Percentiles rank a stretch among this genome's conserved stretches.
Evolutionary conservation across 2,329 filamentous ascomycete genomes (phyloP).

Genomic region (Pleochaeta shiraiana): DNA sequence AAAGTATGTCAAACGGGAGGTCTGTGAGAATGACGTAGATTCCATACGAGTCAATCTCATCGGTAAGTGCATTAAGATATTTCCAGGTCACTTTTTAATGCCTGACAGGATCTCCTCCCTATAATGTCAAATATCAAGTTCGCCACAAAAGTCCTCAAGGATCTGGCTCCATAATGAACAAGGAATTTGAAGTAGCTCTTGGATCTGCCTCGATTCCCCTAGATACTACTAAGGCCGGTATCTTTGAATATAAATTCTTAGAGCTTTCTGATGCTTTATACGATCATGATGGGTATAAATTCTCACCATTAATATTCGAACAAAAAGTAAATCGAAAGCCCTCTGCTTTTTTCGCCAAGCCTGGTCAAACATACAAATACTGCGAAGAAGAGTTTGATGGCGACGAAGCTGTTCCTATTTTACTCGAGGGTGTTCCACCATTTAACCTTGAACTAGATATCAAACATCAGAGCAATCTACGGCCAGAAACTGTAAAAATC

Average conservation of each 20-base stretch:
- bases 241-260: slow-evolving; percentile 70
- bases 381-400: slow-evolving; percentile 66
- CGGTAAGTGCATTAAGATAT: slow-evolving; percentile 28
- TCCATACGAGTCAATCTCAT: slow-evolving; percentile 60
- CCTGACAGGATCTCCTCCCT: slow-evolving; percentile 48
- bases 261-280: slow-evolving; percentile 75
- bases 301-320: slow-evolving; percentile 44
- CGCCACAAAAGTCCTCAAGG: slow-evolving; percentile 47
- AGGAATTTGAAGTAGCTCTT: slow-evolving; percentile 55
- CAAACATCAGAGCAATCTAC: slow-evolving; percentile 65
- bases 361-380: slow-evolving; percentile 87
- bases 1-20: slow-evolving; percentile 49
- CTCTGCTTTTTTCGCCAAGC: slow-evolving; percentile 58
- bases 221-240: slow-evolving; percentile 65
- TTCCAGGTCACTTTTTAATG: too few species aligned
- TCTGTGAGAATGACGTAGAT: slow-evolving; percentile 92
- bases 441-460: slow-evolving; percentile 86
- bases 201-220: slow-evolving; percentile 59
- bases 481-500: slow-evolving; percentile 62
- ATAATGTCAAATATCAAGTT: slow-evolving; percentile 62
- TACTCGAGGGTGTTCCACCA: slow-evolving; percentile 60
- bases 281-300: slow-evolving; percentile 43
- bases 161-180: slow-evolving; percentile 39
- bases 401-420: slow-evolving; percentile 75
- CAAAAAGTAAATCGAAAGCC: slow-evolving; percentile 75